Evolutionary conservation across 2,329 filamentous ascomycete species (phyloP).

Genomic region (Cladorrhinum sp.): DNA sequence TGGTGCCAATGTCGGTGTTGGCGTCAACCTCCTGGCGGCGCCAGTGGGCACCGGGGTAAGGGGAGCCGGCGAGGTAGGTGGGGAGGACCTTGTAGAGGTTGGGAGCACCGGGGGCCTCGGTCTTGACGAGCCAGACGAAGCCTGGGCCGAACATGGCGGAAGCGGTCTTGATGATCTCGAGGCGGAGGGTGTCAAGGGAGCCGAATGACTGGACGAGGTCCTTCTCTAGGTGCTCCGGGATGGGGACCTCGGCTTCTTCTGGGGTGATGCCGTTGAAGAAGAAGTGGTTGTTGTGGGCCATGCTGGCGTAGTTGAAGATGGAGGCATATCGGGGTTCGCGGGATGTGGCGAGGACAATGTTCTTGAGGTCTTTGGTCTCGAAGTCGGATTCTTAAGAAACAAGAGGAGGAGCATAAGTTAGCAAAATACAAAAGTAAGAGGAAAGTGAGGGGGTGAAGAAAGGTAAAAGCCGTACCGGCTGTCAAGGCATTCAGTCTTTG

Average conservation of each 20-base stretch:
- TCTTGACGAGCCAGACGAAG: conserved; percentile 88
- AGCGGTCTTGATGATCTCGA: conserved; percentile 77
- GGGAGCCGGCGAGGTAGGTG: conserved; percentile 89
- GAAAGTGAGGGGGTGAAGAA: conserved; percentile 1
- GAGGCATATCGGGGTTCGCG: conserved; percentile 74
- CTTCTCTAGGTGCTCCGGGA: conserved; percentile 53
- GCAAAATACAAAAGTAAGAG: conserved; percentile 14
- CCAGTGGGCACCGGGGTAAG: conserved; percentile 81
- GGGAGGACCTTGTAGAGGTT: conserved; percentile 64
- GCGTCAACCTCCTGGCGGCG: conserved; percentile 67
- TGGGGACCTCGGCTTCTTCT: conserved; percentile 33
- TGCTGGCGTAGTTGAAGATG: conserved; percentile 93
- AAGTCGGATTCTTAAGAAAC: conserved; percentile 55
- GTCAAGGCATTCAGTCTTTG: conserved; percentile 73
- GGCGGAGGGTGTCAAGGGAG: conserved; percentile 75
- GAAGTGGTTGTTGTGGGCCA: conserved; percentile 88
- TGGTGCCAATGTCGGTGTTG: conserved; percentile 55
- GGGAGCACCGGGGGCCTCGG: conserved; percentile 32
- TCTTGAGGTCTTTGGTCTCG: conserved; percentile 59
- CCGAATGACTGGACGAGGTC: conserved; percentile 71
- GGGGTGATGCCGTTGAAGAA: conserved; percentile 63
- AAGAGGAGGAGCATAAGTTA: not conserved
- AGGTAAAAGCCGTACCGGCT: conserved; percentile 55
- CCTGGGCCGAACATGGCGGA: conserved; percentile 93
- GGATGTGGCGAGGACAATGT: conserved; percentile 70